Base-by-base conservation (phyloP, 148 eudicot species). In the Hydrangea macrophylla region DNA sequence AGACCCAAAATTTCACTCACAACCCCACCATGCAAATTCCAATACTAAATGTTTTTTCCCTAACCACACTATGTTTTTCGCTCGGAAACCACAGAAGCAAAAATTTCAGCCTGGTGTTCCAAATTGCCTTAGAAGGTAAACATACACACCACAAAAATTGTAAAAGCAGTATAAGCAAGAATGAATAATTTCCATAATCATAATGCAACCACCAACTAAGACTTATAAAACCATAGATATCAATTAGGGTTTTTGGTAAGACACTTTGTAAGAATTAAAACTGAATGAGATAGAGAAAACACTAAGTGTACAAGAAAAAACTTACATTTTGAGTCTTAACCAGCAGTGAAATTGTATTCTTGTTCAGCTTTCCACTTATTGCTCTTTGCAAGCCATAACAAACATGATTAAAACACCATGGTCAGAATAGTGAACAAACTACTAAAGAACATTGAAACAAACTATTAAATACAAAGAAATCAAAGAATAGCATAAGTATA, bases 351-450 rank as follows among this genome's bases (percentile, higher is more conserved):
- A 94, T 91, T n/a, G 97, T 91, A 73, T 83, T 82, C 77, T 78
- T 85, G 86, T 94, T 86, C 78, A 94, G 75, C 85, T 91, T 92
- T 74, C 91, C 99, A 74, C 99, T 94, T 75, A 94, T 94, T 78
- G 99, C 97, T 79, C 99, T 94, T 78, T 73, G 76, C 18, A 70
- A 31, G 65, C 68, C 71, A 80, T 15, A 72, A 76, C 32, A 45
- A 67, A 51, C 37, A 27, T 74, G 81, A 58, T 61, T 24, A 27
- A 35, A 70, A 64, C 39, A 66, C 33, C 69, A 70, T 17, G 27
- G 35, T 59, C 58, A 71, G 5, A 35, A 12, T 9, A 7, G 17
- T 36, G 23, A n/a, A 0, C 15, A 15, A 12, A 24, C 17, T 56
- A 35, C 48, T 31, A 58, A 57, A n/a, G 2, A 59, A n/a, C 35